Base-by-base conservation (phyloP, 2,329 filamentous ascomycete species). In the Colletotrichum theobromicola region DNA sequence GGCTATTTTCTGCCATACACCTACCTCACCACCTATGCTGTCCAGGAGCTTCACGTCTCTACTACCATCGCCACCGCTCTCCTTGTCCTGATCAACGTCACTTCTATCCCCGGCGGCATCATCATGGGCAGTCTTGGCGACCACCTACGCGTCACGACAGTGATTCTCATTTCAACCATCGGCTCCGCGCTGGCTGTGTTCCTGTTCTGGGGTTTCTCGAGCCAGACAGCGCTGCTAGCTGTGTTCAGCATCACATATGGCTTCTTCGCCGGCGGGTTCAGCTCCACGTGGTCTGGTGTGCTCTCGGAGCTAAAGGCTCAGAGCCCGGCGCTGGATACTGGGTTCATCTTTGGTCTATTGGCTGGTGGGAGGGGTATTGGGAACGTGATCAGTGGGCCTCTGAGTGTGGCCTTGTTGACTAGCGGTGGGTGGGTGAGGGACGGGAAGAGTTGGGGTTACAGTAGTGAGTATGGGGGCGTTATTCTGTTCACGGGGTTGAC, bases 351-450 rank as follows among this genome's bases (percentile, higher is more conserved):
- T 21, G 42, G 42, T 4, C 7, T 50, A 6, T 13, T 50, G n/a
- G 42, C 42, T 50, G 42, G 42, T 50, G 42, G 42, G 2, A 50
- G 42, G n/a, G 42, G 42, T 4, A 4, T 50, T 21, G 42, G 42
- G 1, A 50, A 50, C 2, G n/a, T 50, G 2, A 21, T 50, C 10
- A 50, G 42, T 21, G 42, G 42, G 1, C 42, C 42, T 5, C 10
- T 50, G 5, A 13, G 42, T 13, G 42, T 50, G 42, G n/a, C 5
- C 2, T 13, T 50, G 5, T 50, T 50, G 5, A 50, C 10, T 21
- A 3, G n/a, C 7, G 3, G 10, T 2, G 5, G 4, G 2, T 50
- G 42, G 42, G n/a, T 13, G 0, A 7, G 3, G 2, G 42, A 50
- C 21, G n/a, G 42, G n/a, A 50, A 21, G 5, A 50, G n/a, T 13